These are phyloP conservation scores for Colletotrichum ledebouriae DNA, from an alignment of 2,329 filamentous ascomycete genomes.

Conservation along the genomic window DNA sequence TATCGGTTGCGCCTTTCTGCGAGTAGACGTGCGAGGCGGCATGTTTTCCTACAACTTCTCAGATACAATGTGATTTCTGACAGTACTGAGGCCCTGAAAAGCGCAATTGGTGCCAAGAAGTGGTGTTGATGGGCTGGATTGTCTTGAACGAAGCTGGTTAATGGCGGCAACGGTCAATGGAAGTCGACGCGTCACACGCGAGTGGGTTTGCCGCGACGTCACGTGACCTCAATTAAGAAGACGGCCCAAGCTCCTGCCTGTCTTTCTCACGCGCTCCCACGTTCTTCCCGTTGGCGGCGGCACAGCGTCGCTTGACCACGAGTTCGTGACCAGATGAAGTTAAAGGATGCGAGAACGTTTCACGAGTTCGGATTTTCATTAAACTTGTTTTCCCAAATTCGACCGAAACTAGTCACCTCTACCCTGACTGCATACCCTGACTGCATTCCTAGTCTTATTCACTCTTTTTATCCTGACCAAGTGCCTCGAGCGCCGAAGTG, in stretches of 20 bases:
- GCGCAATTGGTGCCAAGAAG: rapidly evolving
- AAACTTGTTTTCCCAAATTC: neutral
- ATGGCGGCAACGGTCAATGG: neutral
- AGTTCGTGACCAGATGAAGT: neutral
- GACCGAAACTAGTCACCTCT: neutral
- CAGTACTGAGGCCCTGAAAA: too few species aligned
- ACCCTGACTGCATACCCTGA: neutral
- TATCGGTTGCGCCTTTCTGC: constrained; percentile 49
- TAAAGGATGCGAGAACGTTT: neutral
- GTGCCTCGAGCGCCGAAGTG: constrained; percentile 14
- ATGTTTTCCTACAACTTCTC: constrained; percentile 44
- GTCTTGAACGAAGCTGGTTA: neutral
- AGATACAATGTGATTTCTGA: too few species aligned
- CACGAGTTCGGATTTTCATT: constrained; percentile 3
- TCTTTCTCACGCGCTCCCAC: neutral
- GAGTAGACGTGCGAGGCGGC: constrained; percentile 46
- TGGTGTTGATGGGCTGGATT: neutral
- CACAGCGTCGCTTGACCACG: neutral
- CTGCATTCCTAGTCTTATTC: neutral
- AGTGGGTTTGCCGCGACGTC: constrained; percentile 25
- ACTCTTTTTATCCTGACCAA: constrained; percentile 7
- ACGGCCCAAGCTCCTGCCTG: neutral
- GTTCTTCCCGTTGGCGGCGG: neutral
- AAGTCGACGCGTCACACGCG: constrained; percentile 34
- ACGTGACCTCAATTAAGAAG: constrained; percentile 32